Base-by-base conservation (phyloP, 371 early-diverging fungal genomes). In the Dichotomocladium elegans region DNA sequence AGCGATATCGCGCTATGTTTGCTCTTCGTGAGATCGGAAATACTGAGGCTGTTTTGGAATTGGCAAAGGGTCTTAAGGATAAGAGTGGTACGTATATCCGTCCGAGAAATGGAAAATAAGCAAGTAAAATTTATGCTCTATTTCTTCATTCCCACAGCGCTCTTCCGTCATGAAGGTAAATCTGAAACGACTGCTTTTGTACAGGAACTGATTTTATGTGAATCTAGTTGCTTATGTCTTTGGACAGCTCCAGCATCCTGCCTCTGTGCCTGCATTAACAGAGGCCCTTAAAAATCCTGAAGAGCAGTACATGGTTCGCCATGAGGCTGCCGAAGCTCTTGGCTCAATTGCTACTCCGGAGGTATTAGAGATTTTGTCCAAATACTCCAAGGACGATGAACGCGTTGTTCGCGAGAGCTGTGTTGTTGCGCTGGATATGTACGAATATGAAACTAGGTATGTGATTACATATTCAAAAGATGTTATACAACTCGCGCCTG, bases 301-400 rank as follows among this genome's bases (percentile, higher is more conserved):
- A 12, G 99, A 99, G 70, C 87, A 81, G 19, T 80, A 88, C 53
- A 99, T 99, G 98, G 99, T 99, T 7, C 88, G 99, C 28, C 99
- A 99, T 66, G 99, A 99, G 77, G 91, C 92, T 53, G 99, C 99
- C 22, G 99, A 99, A 79, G 99, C 99, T 6, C 75, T 99, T 47
- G 99, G 99, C n/a, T 92, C 96, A 3, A 95, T 99, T 66, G 99
- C 96, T 29, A 92, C 92, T 4, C 87, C 92, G 28, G 95, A 98
- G 68, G 89, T 89, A 37, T 70, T 92, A 35, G 78, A 81, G 11
- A 82, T 86, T 15, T 80, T 99, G 40, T 63, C 83, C 45, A 60
- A 83, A 58, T 96, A 84, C 64, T 72, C 80, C 44, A 58, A 87
- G 6, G 94, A 94, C 63, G 57, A 82, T 12, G 93, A 92, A 52